These are phyloP conservation scores for Leersia perrieri DNA, from an alignment of 176 grass and related monocot genomes.

Conservation along the genomic window DNA sequence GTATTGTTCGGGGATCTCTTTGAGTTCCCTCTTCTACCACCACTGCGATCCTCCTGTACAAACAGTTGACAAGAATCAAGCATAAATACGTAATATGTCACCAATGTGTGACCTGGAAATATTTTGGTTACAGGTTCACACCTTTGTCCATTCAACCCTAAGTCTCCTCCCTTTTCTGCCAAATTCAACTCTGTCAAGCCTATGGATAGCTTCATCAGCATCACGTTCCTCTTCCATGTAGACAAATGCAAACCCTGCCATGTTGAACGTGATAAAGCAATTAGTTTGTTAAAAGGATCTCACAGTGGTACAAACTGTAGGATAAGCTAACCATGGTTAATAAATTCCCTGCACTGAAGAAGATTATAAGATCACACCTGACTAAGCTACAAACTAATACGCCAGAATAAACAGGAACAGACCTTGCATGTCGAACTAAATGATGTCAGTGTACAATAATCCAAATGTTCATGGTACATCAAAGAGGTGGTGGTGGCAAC, in stretches of 20 bases:
- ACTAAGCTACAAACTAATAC: constrained; percentile 54
- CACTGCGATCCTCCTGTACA: constrained; percentile 80
- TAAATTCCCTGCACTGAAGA: constrained; percentile 28
- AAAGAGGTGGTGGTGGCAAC: constrained; percentile 68
- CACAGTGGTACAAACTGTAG: background rate
- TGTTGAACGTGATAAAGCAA: constrained; percentile 18
- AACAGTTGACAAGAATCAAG: constrained; percentile 3
- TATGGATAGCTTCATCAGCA: constrained; percentile 83
- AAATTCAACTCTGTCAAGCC: constrained; percentile 88
- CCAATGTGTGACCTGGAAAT: background rate
- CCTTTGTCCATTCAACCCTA: constrained; percentile 94
- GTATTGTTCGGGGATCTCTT: constrained; percentile 70
- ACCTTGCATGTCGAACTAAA: constrained; percentile 89
- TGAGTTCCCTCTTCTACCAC: constrained; percentile 53
- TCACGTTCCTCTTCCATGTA: constrained; percentile 99
- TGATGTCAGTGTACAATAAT: constrained; percentile 70
- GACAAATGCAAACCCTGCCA: constrained; percentile 93
- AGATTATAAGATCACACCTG: constrained; percentile 40
- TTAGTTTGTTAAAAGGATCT: constrained; percentile 23
- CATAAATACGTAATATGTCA: background rate
- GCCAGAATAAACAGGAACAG: constrained; percentile 79
- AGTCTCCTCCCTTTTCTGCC: constrained; percentile 85
- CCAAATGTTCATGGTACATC: constrained; percentile 68
- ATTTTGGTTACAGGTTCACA: constrained; percentile 19
- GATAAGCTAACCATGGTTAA: background rate